Conservation (phyloP, 2,329 filamentous ascomycete species). For the Cercospora zeae-maydis region DNA sequence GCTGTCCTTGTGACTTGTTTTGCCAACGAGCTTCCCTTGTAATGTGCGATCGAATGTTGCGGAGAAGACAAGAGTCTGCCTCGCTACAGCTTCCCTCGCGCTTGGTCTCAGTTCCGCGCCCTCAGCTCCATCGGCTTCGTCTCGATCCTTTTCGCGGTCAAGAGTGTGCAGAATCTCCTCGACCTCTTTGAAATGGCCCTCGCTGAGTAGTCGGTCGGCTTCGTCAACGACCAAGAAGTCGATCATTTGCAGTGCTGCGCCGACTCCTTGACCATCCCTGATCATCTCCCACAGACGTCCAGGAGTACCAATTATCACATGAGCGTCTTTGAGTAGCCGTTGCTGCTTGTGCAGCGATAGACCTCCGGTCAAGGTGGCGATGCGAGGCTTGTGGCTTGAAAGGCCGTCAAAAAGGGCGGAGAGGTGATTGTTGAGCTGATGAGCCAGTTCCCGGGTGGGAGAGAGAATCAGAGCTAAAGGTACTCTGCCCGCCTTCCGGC, state of each 20-base stretch:
- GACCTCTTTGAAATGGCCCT: constrained; percentile 92
- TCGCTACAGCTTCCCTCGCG: constrained; percentile 24
- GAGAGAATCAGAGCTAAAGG: constrained; percentile 80
- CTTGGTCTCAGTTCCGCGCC: not conserved
- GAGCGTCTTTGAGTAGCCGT: constrained; percentile 74
- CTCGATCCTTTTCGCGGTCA: constrained; percentile 58
- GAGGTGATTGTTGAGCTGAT: constrained; percentile 83
- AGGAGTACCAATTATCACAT: constrained; percentile 82
- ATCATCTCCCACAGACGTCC: constrained; percentile 94
- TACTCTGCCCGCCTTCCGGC: constrained; percentile 29
- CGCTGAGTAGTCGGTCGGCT: constrained; percentile 84
- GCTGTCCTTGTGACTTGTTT: constrained; percentile 59
- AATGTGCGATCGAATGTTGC: constrained; percentile 90
- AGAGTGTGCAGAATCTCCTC: constrained; percentile 81
- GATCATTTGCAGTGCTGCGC: constrained; percentile 67
- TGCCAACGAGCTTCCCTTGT: constrained; percentile 85
- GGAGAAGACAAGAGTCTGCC: constrained; percentile 94
- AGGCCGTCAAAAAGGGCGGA: constrained; percentile 68
- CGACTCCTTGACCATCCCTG: constrained; percentile 66
- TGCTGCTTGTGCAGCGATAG: constrained; percentile 94
- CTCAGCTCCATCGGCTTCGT: constrained; percentile 34
- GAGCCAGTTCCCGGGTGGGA: constrained; percentile 87
- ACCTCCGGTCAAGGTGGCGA: constrained; percentile 90
- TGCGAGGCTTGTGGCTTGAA: constrained; percentile 51
- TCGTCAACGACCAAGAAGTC: constrained; percentile 88